Percentiles rank a stretch among this genome's conserved stretches.
phyloP scores from a whole-genome alignment of 345 rosid species.

The Cochlearia excelsa region DNA sequence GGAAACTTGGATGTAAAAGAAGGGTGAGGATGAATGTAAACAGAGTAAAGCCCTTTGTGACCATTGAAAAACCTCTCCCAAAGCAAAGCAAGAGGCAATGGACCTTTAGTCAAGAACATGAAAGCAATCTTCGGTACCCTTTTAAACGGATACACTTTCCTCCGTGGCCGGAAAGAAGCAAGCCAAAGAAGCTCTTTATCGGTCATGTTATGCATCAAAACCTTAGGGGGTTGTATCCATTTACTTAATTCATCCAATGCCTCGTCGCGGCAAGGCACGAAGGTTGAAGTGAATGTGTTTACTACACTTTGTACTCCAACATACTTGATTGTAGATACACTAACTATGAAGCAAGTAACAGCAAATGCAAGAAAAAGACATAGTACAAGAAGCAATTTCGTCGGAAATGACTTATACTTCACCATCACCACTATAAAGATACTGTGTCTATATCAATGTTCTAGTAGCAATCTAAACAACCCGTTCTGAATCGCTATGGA shows the following conservation, averaged over 20 bases:
- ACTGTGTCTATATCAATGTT: not conserved
- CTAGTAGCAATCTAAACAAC: not conserved
- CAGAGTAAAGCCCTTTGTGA: conserved; percentile 64
- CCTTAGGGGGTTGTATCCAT: conserved; percentile 58
- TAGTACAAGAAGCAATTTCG: conserved; percentile 49
- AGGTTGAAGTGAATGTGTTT: conserved; percentile 43
- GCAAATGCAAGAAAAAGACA: conserved; percentile 51
- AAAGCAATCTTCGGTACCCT: conserved; percentile 87
- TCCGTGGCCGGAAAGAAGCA: conserved; percentile 69
- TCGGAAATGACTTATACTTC: conserved; percentile 49
- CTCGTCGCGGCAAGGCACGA: conserved; percentile 49
- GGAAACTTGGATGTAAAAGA: conserved; percentile 57
- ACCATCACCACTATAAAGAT: not conserved
- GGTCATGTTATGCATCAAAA: conserved; percentile 67
- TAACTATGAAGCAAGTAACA: conserved; percentile 52
- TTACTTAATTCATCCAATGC: conserved; percentile 40
- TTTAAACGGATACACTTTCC: conserved; percentile 60
- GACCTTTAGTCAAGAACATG: conserved; percentile 95
- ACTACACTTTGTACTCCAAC: conserved; percentile 53
- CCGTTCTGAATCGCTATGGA: not conserved
- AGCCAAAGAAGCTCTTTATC: conserved; percentile 81
- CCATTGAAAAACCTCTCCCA: conserved; percentile 95
- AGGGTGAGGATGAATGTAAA: conserved; percentile 82
- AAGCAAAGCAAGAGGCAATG: conserved; percentile 78
- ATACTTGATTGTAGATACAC: conserved; percentile 54